Base-by-base conservation (phyloP, 371 early-diverging fungal genomes). In the Circinella minor region DNA sequence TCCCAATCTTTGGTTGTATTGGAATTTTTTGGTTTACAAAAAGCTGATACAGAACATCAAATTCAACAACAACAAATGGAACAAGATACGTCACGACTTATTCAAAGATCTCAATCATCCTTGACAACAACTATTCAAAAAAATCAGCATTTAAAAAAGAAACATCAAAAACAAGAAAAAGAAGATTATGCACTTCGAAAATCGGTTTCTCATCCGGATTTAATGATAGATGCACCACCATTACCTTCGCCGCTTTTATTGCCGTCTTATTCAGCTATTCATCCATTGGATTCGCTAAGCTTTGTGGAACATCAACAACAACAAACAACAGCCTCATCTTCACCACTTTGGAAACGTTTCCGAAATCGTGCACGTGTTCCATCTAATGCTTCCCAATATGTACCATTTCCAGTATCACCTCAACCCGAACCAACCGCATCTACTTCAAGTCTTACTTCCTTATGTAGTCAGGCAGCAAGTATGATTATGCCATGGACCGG, bases 11-110 rank as follows among this genome's bases (percentile, higher is more conserved):
- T 74, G 57, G 63, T 72, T 39, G 75, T 77, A n/a, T 55, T 74
- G 55, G 78, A 74, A 67, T 77, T 77, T 62, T 77, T 77, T 72
- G 78, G 78, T 27, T 51, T 67, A 20, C 70, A 74, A 49, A 74
- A 71, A 37, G 67, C 57, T 11, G 78, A 74, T 59, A 61, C 71
- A 34, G 70, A 69, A 63, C 69, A 71, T 15, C 71, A 70, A 39
- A 34, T 27, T n/a, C 5, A 54, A 59, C 39, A 36, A 48, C 66
- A 66, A 14, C 65, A 73, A 48, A 64, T 57, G 57, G 61, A 66
- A 20, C 38, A 46, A 70, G 20, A 65, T 13, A 47, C 67, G 49
- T 54, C 71, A 46, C 57, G 60, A 14, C 47, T 67, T 60, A 11
- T 70, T 17, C 70, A 43, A 43, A 6, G 67, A 34, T 43, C 64